Evolutionary conservation across 2,329 filamentous ascomycete species (phyloP).

Genomic region (Epichloe hybrida): DNA sequence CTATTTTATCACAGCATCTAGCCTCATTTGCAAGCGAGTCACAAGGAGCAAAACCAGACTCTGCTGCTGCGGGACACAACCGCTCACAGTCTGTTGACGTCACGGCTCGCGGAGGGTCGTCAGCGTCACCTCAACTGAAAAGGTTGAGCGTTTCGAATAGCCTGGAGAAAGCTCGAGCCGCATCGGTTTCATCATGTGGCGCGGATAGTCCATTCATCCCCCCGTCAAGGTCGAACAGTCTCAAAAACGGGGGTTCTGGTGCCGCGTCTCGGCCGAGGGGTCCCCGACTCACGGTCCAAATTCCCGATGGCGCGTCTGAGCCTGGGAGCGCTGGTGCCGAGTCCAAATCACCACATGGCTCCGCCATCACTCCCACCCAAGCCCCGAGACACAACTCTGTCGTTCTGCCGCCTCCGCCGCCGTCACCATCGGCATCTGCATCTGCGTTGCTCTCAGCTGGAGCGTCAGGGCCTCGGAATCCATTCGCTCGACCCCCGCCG

Average conservation of each 20-base stretch:
- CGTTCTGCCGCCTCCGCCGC: slow-evolving; percentile 82
- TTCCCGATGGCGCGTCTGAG: slow-evolving; percentile 82
- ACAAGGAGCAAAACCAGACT: slow-evolving; percentile 25
- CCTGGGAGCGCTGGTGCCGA: slow-evolving; percentile 59
- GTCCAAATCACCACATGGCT: slow-evolving; percentile 49
- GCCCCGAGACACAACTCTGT: slow-evolving; percentile 45
- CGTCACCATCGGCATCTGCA: slow-evolving; percentile 76
- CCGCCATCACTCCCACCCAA: slow-evolving; percentile 44
- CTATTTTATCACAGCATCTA: slow-evolving; percentile 74
- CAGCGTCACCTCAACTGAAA: slow-evolving; percentile 43
- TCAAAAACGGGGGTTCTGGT: slow-evolving; percentile 38
- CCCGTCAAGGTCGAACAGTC: slow-evolving; percentile 66
- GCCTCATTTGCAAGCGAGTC: slow-evolving; percentile 50
- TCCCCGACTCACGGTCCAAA: slow-evolving; percentile 83
- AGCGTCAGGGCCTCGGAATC: slow-evolving; percentile 84
- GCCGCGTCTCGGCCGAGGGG: slow-evolving; percentile 59
- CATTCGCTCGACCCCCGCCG: slow-evolving; percentile 77
- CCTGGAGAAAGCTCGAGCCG: slow-evolving; percentile 32
- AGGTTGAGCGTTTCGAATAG: slow-evolving; percentile 33
- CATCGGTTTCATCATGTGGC: slow-evolving; percentile 43
- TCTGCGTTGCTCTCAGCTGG: slow-evolving; percentile 79
- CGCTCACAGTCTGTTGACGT: slow-evolving; percentile 55
- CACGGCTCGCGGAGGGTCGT: slow-evolving; percentile 35
- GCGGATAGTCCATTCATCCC: slow-evolving; percentile 51
- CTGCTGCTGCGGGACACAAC: slow-evolving; percentile 16